These are phyloP conservation scores for Eucalyptus polybractea DNA, from an alignment of 345 rosid species.

Conservation along the genomic window DNA sequence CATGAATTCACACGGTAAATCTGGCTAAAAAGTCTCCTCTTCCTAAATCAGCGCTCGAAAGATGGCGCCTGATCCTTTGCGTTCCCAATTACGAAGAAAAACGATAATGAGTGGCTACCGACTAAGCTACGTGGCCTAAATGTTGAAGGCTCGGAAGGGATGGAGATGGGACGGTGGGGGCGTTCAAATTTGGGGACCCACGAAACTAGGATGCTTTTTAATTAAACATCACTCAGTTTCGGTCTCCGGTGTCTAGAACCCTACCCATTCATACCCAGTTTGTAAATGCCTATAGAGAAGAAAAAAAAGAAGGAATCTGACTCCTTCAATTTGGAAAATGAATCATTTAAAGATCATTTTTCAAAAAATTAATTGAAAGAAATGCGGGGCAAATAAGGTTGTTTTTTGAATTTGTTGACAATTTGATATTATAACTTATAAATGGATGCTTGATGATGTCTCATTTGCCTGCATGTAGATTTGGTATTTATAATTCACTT, in stretches of 20 bases:
- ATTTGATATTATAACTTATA: background rate
- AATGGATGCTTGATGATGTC: background rate
- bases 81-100: background rate
- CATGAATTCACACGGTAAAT: too few species aligned
- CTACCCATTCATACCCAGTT: background rate
- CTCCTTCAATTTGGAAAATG: background rate
- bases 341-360: background rate
- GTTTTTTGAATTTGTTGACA: background rate
- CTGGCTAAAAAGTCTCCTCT: too few species aligned
- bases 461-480: background rate
- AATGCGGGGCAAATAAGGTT: background rate
- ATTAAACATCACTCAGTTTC: background rate
- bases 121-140: background rate
- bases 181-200: background rate
- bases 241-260: background rate
- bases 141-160: background rate
- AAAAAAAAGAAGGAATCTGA: background rate
- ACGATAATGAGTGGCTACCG: background rate
- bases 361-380: background rate
- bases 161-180: too few species aligned
- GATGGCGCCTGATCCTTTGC: fast-evolving
- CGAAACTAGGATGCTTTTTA: background rate
- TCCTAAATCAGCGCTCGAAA: too few species aligned
- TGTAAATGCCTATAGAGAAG: background rate
- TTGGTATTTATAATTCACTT: background rate